Evolutionary conservation across 139 green algal genomes (phyloP), one percentile per base, ranked within the genome.

Genomic region (Chlamydomonas schloesseri): DNA sequence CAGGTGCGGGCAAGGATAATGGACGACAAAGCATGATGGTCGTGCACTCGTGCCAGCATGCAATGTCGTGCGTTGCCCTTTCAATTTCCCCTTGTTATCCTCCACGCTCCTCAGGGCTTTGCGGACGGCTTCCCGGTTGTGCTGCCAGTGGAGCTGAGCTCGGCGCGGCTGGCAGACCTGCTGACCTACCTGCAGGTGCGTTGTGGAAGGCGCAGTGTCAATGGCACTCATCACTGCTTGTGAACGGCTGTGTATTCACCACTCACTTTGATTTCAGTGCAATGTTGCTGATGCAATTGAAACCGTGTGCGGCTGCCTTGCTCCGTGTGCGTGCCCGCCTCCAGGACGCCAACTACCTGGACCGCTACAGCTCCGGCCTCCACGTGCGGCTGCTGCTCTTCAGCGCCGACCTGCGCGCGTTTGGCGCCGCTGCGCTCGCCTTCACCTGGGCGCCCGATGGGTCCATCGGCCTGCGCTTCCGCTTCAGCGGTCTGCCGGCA

Each of bases 341-440:
- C n/a, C 77, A 88, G 75, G 82, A 91, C 26, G 81, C 76, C 58
- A 91, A 91, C 55, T 91, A 84, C 82, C 88, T 91, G 6, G 83
- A 89, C 82, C 72, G 50, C 24, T 67, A 73, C 72, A 86, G 71
- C 29, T 42, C 57, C 5, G 4, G 57, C 26, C 71, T 91, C 8
- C 77, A 64, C 20, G 77, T 71, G 18, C 82, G 89, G 76, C 36
- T 89, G 62, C 76, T 91, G 10, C 75, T 74, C 11, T 87, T 89
- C 62, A 87, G 73, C 37, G 42, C 77, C 17, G 77, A 91, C 33
- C 77, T 87, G n/a, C 53, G 42, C 31, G 83, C 84, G 17, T 65
- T 91, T 36, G 88, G 71, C 24, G 77, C 87, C 15, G 23, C 46
- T 0, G 26, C 6, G 0, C 14, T 80, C n/a, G 71, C 37, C 15